Evolutionary conservation across 345 rosid species (phyloP).

Genomic region (Melastoma malabathricum): DNA sequence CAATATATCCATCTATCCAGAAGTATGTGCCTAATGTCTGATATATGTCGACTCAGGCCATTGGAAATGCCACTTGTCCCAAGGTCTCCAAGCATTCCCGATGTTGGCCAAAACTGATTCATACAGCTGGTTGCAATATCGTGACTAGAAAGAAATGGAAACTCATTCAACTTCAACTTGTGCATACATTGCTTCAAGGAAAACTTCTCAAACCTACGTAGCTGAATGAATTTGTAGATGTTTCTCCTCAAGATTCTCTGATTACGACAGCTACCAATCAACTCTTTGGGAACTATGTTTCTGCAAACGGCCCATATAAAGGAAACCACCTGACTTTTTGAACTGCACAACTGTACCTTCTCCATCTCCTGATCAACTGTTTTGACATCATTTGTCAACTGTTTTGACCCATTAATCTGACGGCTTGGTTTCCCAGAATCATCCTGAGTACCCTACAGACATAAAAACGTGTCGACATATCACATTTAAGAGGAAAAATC

Average conservation of each 20-base stretch:
- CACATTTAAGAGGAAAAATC: no score
- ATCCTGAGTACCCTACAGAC: no score
- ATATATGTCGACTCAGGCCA: conserved; percentile 13
- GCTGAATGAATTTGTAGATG: conserved; percentile 46
- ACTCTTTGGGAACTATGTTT: conserved; percentile 50
- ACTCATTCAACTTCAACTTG: conserved; percentile 36
- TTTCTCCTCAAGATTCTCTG: conserved; percentile 56
- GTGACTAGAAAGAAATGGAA: conserved; percentile 34
- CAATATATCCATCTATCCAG: conserved; percentile 62
- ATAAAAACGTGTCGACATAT: no score
- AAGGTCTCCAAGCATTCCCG: conserved; percentile 10
- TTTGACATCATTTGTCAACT: background rate
- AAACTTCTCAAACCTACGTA: conserved; percentile 59
- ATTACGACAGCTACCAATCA: conserved; percentile 57
- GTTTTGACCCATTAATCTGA: background rate
- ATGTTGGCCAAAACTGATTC: conserved; percentile 11
- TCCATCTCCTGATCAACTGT: background rate
- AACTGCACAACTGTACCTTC: conserved; percentile 32
- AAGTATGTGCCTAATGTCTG: conserved; percentile 30
- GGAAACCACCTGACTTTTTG: conserved; percentile 49
- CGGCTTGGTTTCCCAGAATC: no score
- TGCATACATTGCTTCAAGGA: conserved; percentile 48
- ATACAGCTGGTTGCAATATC: conserved; percentile 17
- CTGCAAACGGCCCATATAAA: conserved; percentile 75
- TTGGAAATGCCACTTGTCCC: conserved; percentile 7